Conservation (phyloP, 208 protist genomes). For the Leishmania braziliensis region DNA sequence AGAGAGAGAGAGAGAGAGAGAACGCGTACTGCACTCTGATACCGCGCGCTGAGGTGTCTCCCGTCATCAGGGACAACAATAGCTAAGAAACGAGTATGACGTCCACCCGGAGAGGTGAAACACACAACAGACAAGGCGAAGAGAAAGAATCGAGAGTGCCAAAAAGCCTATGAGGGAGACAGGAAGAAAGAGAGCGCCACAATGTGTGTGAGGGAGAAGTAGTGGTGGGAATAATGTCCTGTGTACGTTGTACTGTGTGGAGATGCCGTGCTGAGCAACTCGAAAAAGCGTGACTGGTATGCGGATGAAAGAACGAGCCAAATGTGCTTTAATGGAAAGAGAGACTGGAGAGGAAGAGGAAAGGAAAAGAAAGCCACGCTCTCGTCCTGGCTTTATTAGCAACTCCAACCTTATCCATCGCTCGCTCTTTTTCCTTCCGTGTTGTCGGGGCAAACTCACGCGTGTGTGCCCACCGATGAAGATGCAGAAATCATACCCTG, state of each 20-base stretch:
- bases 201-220: conserved; percentile 24
- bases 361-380: neutral
- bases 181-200: neutral
- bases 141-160: conserved; percentile 5
- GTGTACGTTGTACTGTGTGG: neutral
- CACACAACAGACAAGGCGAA: neutral
- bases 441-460: neutral
- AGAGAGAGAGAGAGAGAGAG: neutral
- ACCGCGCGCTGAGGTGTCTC: neutral
- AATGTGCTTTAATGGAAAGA: neutral
- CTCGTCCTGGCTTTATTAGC: neutral
- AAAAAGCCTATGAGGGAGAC: conserved; percentile 1
- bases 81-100: neutral
- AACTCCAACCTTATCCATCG: neutral
- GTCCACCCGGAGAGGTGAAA: neutral
- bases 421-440: neutral
- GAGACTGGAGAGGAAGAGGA: neutral
- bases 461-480: neutral
- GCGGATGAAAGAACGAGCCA: neutral
- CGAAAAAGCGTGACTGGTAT: neutral
- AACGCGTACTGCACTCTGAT: neutral
- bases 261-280: neutral
- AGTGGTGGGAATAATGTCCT: neutral
- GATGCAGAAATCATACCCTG: neutral
- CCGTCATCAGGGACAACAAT: neutral